Evolutionary conservation across 2,329 filamentous ascomycete species (phyloP).

Genomic region (Chaetomium globosum): DNA sequence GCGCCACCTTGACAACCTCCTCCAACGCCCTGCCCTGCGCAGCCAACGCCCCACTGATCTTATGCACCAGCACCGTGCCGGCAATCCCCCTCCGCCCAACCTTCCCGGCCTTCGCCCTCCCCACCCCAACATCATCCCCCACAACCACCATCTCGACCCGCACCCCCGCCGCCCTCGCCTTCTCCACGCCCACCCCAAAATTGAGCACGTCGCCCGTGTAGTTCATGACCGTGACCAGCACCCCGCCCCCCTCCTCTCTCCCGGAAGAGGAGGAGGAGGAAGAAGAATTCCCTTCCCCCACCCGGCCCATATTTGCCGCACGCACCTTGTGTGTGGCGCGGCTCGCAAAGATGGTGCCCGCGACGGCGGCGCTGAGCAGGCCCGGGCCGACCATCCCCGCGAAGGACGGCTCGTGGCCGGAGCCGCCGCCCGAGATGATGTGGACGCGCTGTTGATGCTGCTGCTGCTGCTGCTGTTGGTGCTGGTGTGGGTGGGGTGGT

Average conservation of each 20-base stretch:
- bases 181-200: conserved; percentile 92
- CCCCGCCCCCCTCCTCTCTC: conserved; percentile 53
- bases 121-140: conserved; percentile 89
- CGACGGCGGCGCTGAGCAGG: conserved; percentile 77
- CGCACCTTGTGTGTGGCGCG: conserved; percentile 79
- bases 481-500: background rate
- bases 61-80: conserved; percentile 87
- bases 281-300: conserved; percentile 49
- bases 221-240: conserved; percentile 93
- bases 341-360: conserved; percentile 80
- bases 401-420: conserved; percentile 88
- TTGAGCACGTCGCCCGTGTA: conserved; percentile 89
- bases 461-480: too few species aligned
- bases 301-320: conserved; percentile 70
- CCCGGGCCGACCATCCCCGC: conserved; percentile 81
- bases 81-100: conserved; percentile 89
- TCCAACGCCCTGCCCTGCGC: conserved; percentile 67
- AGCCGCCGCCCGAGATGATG: conserved; percentile 84
- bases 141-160: conserved; percentile 88
- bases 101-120: conserved; percentile 79
- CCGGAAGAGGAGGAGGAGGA: background rate
- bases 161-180: conserved; percentile 77
- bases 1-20: conserved; percentile 72
- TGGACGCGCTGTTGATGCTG: conserved; percentile 64
- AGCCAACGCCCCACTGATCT: conserved; percentile 83